A percentile compares a stretch with the other conserved stretches of the same genome.
Evolutionary conservation across 345 rosid genomes (phyloP).

Genomic region (Euphorbia lathyris): DNA sequence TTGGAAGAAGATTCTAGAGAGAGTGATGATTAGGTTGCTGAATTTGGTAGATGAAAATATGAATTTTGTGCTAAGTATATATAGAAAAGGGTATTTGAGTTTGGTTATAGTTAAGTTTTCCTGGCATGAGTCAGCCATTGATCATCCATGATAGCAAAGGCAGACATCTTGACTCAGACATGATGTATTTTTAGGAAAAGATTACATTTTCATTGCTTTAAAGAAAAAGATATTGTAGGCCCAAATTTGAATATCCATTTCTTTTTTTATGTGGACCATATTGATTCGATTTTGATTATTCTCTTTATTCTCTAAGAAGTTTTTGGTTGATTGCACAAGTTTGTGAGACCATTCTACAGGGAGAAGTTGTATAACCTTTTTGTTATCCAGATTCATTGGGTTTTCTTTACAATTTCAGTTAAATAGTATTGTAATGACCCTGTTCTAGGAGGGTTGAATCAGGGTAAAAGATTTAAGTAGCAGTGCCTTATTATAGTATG

Average conservation of each 20-base stretch:
- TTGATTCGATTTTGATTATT: not conserved
- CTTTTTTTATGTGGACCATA: not conserved
- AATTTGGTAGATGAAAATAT: conserved; percentile 12
- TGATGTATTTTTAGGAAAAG: too few species aligned
- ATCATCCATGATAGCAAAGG: conserved; percentile 26
- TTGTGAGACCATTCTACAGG: not conserved
- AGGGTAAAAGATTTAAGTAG: too few species aligned
- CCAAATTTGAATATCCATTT: not conserved
- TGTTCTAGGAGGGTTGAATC: too few species aligned
- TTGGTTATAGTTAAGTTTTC: conserved; percentile 23
- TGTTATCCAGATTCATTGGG: too few species aligned
- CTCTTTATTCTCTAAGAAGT: not conserved
- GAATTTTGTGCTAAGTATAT: too few species aligned
- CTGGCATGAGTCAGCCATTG: conserved; percentile 31
- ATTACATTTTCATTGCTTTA: conserved; percentile 18
- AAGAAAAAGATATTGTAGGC: conserved; percentile 9
- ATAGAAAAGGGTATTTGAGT: conserved; percentile 11
- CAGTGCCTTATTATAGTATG: too few species aligned
- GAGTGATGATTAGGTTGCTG: conserved; percentile 1
- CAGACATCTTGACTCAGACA: not conserved
- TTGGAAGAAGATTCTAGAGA: not conserved
- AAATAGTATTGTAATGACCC: too few species aligned
- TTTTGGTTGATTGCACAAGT: not conserved
- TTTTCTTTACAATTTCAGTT: too few species aligned
- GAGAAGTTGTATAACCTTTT: not conserved